These are phyloP conservation scores for Physcomitrellopsis africana DNA, from an alignment of 225 moss, liverwort and hornwort genomes.

Conservation along the genomic window DNA sequence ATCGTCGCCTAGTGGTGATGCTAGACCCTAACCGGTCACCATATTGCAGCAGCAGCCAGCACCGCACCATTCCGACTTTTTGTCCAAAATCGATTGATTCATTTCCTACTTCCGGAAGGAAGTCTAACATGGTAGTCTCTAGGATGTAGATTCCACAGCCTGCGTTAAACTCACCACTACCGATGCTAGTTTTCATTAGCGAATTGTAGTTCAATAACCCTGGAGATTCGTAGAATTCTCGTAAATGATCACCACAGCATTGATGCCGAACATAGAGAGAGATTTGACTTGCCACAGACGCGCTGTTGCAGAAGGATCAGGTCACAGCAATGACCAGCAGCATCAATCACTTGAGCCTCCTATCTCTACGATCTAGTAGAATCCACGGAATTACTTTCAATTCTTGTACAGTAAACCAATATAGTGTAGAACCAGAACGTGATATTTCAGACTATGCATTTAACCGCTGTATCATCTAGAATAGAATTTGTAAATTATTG, in stretches of 20 bases:
- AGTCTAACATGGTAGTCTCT: conserved; percentile 14
- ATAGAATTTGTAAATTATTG: too few relatives aligned
- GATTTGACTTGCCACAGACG: too few relatives aligned
- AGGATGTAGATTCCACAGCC: conserved; percentile 34
- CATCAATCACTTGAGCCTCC: not conserved
- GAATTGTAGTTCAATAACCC: conserved; percentile 13
- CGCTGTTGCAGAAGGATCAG: conserved; percentile 28
- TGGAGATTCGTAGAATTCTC: conserved; percentile 18
- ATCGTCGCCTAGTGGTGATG: too few relatives aligned
- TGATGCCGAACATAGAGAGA: not conserved
- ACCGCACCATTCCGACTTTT: conserved; percentile 50
- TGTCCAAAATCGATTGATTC: conserved; percentile 16
- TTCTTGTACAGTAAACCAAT: too few relatives aligned
- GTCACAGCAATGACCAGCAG: conserved; percentile 38
- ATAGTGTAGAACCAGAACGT: too few relatives aligned
- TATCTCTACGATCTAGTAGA: too few relatives aligned
- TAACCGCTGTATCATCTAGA: too few relatives aligned
- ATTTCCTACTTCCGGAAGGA: conserved; percentile 32
- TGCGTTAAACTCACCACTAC: conserved; percentile 19
- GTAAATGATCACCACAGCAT: conserved; percentile 21
- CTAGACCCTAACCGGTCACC: too few relatives aligned
- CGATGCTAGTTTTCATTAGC: not conserved
- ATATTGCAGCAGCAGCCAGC: not conserved
- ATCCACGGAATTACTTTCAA: too few relatives aligned
- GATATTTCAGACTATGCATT: too few relatives aligned